phyloP scores from a whole-genome alignment of 139 green algal species.

The Tetradesmus lagerheimii region DNA sequence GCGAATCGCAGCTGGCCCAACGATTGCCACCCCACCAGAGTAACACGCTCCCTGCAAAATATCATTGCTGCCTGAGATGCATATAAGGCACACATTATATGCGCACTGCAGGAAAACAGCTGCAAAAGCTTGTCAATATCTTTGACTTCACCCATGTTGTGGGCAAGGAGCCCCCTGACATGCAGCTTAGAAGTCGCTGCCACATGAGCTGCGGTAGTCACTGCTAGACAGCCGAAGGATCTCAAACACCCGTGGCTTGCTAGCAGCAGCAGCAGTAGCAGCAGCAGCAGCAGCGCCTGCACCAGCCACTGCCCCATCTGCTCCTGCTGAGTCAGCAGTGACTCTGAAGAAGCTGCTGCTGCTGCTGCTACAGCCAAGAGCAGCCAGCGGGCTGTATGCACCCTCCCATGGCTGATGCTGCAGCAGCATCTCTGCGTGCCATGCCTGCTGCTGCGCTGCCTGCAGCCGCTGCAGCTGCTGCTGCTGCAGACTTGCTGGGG shows the following conservation, averaged over 20 bases:
- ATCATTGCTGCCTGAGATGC: too few relatives aligned
- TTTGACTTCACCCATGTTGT: too few relatives aligned
- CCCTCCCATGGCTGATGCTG: slow-evolving; percentile 28
- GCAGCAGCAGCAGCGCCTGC: too few relatives aligned
- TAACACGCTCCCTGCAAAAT: too few relatives aligned
- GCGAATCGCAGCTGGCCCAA: too few relatives aligned
- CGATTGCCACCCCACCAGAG: too few relatives aligned
- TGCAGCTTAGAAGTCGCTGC: not conserved
- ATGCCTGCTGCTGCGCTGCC: slow-evolving; percentile 30
- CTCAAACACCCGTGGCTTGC: not conserved
- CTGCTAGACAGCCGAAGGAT: not conserved
- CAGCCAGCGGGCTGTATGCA: slow-evolving; percentile 19
- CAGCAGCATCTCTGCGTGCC: slow-evolving; percentile 13
- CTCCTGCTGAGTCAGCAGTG: not conserved
- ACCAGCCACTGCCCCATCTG: not conserved
- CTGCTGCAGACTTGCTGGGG: not conserved
- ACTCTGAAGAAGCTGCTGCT: not conserved
- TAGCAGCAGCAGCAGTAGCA: not conserved
- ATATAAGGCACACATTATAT: too few relatives aligned
- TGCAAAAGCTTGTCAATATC: too few relatives aligned
- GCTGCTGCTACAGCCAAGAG: not conserved
- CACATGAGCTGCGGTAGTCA: not conserved
- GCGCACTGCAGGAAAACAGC: too few relatives aligned
- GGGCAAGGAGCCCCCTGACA: too few relatives aligned
- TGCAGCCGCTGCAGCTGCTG: not conserved